Percentiles rank a stretch among this genome's conserved stretches.
phyloP scores from a whole-genome alignment of 192 early-diverging fungal species.

The Dimargaris verticillata region DNA sequence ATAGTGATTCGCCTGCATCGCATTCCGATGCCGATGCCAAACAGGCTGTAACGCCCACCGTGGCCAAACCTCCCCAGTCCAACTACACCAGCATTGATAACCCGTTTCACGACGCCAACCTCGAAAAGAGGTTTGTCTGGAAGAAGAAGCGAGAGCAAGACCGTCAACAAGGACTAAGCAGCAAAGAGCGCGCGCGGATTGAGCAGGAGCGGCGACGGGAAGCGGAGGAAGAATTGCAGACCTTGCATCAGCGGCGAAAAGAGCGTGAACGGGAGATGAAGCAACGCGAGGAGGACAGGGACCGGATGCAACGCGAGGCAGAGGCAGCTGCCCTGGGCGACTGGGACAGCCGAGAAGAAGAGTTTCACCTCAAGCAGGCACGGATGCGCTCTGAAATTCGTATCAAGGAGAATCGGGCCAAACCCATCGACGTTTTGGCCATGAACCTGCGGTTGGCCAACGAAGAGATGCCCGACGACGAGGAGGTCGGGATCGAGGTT shows the following conservation, averaged over 20 bases:
- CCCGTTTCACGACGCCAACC: conserved; percentile 63
- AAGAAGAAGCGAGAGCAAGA: conserved; percentile 82
- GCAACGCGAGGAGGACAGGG: conserved; percentile 63
- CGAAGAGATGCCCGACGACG: conserved; percentile 48
- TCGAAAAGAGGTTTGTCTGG: conserved; percentile 84
- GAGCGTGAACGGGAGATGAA: conserved; percentile 70
- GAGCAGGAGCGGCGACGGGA: conserved; percentile 39
- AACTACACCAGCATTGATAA: conserved; percentile 57
- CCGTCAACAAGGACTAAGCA: conserved; percentile 40
- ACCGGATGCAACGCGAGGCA: conserved; percentile 59
- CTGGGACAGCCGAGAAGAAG: conserved; percentile 85
- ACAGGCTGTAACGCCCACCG: no score
- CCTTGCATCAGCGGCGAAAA: conserved; percentile 57
- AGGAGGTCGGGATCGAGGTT: conserved; percentile 60
- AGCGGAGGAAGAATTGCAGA: conserved; percentile 61
- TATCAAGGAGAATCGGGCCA: conserved; percentile 68
- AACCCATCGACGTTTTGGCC: conserved; percentile 84
- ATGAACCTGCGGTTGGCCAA: conserved; percentile 73
- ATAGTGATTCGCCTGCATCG: no score
- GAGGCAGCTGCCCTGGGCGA: conserved; percentile 85
- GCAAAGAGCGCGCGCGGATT: conserved; percentile 33
- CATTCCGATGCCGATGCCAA: no score
- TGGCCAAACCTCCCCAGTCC: conserved; percentile 11
- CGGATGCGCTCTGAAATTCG: conserved; percentile 84
- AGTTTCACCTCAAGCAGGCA: conserved; percentile 84